Evolutionary conservation across 1,284 basidiomycete species (phyloP), one percentile per base, ranked within the genome.

Genomic region (Coniferiporia sulphurascens): DNA sequence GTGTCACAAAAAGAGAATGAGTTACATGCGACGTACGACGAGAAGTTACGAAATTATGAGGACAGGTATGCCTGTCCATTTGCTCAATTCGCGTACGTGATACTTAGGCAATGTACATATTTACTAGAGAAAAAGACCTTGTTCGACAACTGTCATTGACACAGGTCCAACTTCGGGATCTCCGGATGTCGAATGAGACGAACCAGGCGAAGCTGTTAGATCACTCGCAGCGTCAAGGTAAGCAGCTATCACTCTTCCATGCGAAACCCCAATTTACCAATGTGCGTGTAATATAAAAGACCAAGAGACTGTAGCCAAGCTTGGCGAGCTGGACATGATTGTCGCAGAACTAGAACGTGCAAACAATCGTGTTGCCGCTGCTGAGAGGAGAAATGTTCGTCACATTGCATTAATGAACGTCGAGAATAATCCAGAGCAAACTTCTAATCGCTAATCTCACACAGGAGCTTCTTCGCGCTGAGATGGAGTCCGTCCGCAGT

Each of bases 21-120:
- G 74, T 78, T 98, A 10, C 93, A 95, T 65, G 96, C 96, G 17
- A 94, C 92, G 5, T 98, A 97, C 67, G 95, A 98, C 67, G 96
- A 99, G 76, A 87, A 89, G 66, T 81, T 98, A 71, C 81, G 91
- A 59, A 98, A 98, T 71, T 96, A 96, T 65, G 92, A 95, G 71
- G 94, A 97, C 69, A 82, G 94, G 92, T 93, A 63, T 17, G 77
- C 66, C 12, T 19, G 19, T 27, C 45, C 41, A 27, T 53, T 46
- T 45, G 55, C 34, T 41, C 52, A 32, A 13, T 45, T 22, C 43
- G 55, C 32, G 15, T 19, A 10, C 1, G 17, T 17, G 41, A 9
- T 57, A 22, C 38, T 52, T 36, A 34, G 54, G 13, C n/a, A 27
- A 22, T 19, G n/a, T 48, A 32, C 48, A 27, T 45, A 50, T 52